Percentiles rank a stretch among this genome's conserved stretches.
Evolutionary conservation across 2,329 filamentous ascomycete species (phyloP).

Genomic region (Sarocladiaceae sp.): DNA sequence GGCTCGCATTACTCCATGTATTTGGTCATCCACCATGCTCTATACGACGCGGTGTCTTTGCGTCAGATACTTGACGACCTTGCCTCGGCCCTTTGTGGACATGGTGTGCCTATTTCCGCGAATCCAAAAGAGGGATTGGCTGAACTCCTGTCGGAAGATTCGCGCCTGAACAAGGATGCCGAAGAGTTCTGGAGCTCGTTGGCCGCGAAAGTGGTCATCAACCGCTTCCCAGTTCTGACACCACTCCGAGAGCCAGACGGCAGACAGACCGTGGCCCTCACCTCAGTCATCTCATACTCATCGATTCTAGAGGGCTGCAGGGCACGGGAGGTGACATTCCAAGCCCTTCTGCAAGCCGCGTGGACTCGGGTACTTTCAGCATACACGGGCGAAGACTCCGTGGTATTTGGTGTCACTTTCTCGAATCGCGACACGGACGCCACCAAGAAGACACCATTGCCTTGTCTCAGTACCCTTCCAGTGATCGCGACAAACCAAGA

Average conservation of each 20-base stretch:
- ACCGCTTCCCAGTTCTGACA: slow-evolving; percentile 73
- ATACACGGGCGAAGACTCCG: slow-evolving; percentile 69
- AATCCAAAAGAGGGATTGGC: not conserved
- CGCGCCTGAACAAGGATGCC: slow-evolving; percentile 25
- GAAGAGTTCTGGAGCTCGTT: slow-evolving; percentile 61
- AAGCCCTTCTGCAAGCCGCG: slow-evolving; percentile 69
- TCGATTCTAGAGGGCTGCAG: slow-evolving; percentile 53
- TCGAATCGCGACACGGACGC: slow-evolving; percentile 65
- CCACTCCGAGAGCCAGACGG: slow-evolving; percentile 45
- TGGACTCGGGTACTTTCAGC: slow-evolving; percentile 73
- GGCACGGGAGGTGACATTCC: slow-evolving; percentile 62
- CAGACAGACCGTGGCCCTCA: slow-evolving; percentile 27
- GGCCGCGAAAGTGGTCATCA: slow-evolving; percentile 50
- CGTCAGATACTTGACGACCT: slow-evolving; percentile 61
- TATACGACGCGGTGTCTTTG: slow-evolving; percentile 81
- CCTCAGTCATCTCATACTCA: slow-evolving; percentile 33
- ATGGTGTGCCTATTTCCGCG: not conserved
- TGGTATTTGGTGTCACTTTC: slow-evolving; percentile 77
- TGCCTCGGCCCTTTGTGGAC: slow-evolving; percentile 19
- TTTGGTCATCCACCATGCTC: slow-evolving; percentile 66
- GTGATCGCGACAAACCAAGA: slow-evolving; percentile 54
- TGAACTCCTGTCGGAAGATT: not conserved
- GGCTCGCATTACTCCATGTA: slow-evolving; percentile 29
- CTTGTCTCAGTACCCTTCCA: slow-evolving; percentile 79
- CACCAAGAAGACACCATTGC: slow-evolving; percentile 61